Evolutionary conservation across 768 basidiomycete species (phyloP), one percentile per base, ranked within the genome.

Genomic region (Tricholoma matsutake): DNA sequence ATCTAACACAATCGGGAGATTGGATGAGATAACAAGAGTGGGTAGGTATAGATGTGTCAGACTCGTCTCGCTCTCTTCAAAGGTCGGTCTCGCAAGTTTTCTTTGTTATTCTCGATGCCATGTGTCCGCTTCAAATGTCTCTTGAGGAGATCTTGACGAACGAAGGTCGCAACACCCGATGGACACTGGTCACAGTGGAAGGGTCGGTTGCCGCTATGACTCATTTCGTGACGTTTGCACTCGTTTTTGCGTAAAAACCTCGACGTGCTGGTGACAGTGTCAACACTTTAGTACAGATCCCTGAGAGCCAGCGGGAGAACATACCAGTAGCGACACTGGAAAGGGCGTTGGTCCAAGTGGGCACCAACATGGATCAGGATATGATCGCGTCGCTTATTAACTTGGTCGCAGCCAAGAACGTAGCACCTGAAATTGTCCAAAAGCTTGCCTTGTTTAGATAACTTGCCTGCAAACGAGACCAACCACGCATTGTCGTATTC

Each of bases 181-280:
- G 78, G 74, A 58, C 88, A 90, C 39, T 85, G 72, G 54, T 78
- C 66, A 61, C 89, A 91, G 20, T 75, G 73, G 63, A 82, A 88
- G 6, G 88, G 88, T 61, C 86, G 81, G 41, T 71, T 63, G 13
- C 84, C 85, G 10, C 76, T 81, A 66, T 91, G 88, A 61, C 83
- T 85, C 13, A 83, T 78, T 70, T 88, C 87, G 62, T 91, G 89
- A 28, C 89, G 83, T 68, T 88, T 89, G 75, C 86, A 88, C 69
- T 91, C 88, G 66, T 91, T 89, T 71, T 86, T 89, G 61, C 89
- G 85, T 61, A 88, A 68, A 74, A 90, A 91, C 11, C 84, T 78
- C 60, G 86, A 78, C 2, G 82, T 71, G 68, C 89, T 90, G 56
- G 11, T 37, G n/a, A 18, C 53, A 25, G 14, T 52, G 8, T 57